Evolutionary conservation across 768 basidiomycete genomes (phyloP), one percentile per base, ranked within the genome.

Genomic region (Phaeotremella fagi): DNA sequence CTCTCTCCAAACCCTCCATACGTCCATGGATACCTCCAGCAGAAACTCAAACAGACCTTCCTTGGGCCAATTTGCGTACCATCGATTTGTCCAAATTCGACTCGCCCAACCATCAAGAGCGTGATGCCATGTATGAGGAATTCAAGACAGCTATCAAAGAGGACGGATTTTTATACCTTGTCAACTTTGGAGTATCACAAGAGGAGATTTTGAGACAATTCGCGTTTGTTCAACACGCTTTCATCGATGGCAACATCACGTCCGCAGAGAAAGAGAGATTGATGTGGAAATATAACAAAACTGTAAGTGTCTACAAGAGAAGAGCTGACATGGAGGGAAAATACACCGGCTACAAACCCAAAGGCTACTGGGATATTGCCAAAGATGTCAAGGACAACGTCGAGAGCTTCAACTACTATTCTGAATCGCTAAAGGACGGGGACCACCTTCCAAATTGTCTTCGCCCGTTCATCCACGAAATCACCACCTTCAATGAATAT

Each of bases 111-210:
- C 55, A 49, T 22, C 36, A 37, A 18, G 44, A 26, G 9, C 29
- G 28, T 15, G 18, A 46, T 12, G 27, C 37, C 18, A 18, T 45
- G 1, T 26, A 28, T 20, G 44, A 57, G 33, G 42, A 38, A 24
- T 33, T 24, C 26, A 42, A 18, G 33, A 33, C 11, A 23, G 55
- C 55, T 22, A 52, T 57, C 25, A 28, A 29, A 27, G 38, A 52
- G 1, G 55, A 57, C 28, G 55, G 55, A 1, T 57, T 57, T 45
- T n/a, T 57, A 3, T 52, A 41, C 27, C n/a, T 57, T 11, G 36
- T 23, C 22, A 52, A 57, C 50, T 57, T 42, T 41, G 55, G 55
- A 9, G 23, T 57, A 15, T 7, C 55, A 4, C 45, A 35, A n/a
- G 55, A 51, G 37, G 33, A 52, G 55, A 23, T 57, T 14, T 35